Percentiles rank a stretch among this genome's conserved stretches.
Evolutionary conservation across 371 early-diverging fungal genomes (phyloP).

Genomic region (Mucor sp.): DNA sequence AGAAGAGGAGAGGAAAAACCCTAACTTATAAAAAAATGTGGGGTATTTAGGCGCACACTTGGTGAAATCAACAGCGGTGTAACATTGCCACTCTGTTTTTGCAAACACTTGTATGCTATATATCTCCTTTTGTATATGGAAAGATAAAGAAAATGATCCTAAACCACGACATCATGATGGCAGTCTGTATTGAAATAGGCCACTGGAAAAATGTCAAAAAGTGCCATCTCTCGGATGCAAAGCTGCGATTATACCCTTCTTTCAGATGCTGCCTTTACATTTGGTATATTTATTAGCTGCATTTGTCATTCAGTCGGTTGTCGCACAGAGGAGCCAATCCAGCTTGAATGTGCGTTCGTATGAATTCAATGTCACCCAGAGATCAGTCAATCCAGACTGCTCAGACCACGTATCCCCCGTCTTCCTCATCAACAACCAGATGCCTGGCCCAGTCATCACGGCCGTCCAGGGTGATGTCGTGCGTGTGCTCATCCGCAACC

Average conservation of each 20-base stretch:
- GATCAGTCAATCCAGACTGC: conserved; percentile 38
- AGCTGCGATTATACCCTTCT: background rate
- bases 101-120: background rate
- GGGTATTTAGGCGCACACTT: background rate
- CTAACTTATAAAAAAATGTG: background rate
- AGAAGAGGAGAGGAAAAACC: too few relatives aligned
- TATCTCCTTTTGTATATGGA: background rate
- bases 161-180: too few relatives aligned
- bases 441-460: conserved; percentile 53
- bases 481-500: conserved; percentile 44
- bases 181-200: background rate
- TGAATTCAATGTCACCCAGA: conserved; percentile 38
- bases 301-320: background rate
- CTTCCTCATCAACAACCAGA: conserved; percentile 45
- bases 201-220: background rate
- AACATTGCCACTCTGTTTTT: background rate
- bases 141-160: background rate
- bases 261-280: background rate
- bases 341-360: conserved; percentile 11
- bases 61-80: background rate
- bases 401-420: conserved; percentile 27
- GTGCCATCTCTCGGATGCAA: background rate
- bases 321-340: conserved; percentile 2
- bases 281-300: background rate
- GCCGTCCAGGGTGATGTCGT: conserved; percentile 46